A percentile compares a stretch with the other conserved stretches of the same genome.
phyloP scores from a whole-genome alignment of 2,329 filamentous ascomycete species.

The Pochonia chlamydosporia region DNA sequence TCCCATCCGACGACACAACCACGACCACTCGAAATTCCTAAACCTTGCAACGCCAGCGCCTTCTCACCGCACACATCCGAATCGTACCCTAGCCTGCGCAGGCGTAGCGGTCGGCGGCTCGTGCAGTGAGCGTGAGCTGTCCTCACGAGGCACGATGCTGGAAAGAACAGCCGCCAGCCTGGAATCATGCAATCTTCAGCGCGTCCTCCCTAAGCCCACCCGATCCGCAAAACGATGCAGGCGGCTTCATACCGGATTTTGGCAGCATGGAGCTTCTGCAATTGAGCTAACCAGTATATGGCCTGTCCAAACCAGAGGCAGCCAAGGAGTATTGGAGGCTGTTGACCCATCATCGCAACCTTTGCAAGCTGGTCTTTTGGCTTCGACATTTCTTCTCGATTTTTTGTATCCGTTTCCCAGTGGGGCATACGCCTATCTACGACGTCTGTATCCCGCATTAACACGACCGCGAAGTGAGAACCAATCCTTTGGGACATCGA shows the following conservation, averaged over 20 bases:
- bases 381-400: constrained; percentile 48
- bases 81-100: constrained; percentile 7
- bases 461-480: constrained; percentile 17
- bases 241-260: constrained; percentile 44
- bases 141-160: constrained; percentile 38
- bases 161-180: constrained; percentile 51
- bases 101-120: constrained; percentile 12
- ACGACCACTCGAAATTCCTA: background rate
- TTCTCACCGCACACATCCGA: constrained; percentile 18
- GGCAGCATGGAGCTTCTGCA: constrained; percentile 47
- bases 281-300: constrained; percentile 41
- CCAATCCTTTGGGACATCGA: constrained; percentile 10
- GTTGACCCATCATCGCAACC: constrained; percentile 16
- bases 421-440: constrained; percentile 36
- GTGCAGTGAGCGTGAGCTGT: constrained; percentile 1
- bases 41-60: constrained; percentile 1
- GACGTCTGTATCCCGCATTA: constrained; percentile 27
- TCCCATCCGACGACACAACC: background rate
- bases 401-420: constrained; percentile 52
- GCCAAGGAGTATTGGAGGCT: constrained; percentile 11
- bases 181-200: constrained; percentile 50
- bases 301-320: constrained; percentile 26
- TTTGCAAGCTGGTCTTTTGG: constrained; percentile 26
- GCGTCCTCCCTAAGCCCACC: constrained; percentile 37
- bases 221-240: constrained; percentile 32